Base-by-base conservation (phyloP, 2,329 filamentous ascomycete genomes). In the Colletotrichum sp. region DNA sequence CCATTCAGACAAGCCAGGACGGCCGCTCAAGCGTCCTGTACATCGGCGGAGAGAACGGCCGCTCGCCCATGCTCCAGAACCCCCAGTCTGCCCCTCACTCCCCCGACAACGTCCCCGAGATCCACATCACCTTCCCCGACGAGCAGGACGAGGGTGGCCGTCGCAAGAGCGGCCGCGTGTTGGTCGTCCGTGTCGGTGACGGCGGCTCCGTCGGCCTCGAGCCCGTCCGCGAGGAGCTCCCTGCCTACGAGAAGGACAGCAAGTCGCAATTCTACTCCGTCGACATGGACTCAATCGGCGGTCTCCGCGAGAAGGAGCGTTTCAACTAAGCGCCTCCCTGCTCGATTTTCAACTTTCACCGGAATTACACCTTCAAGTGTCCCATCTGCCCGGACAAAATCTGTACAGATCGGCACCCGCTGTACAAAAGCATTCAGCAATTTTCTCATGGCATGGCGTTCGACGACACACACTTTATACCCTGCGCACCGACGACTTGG, bases 51-150 rank as follows among this genome's bases (percentile, higher is more conserved):
- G 43, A 95, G 83, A 95, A 97, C 84, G 91, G 93, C 76, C 85
- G 89, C 81, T 74, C 72, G 57, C 91, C 91, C 77, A 92, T 97
- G 85, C 91, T 96, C 77, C 89, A 92, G 76, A 94, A 94, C 84
- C 93, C 94, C 36, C 88, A 90, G 74, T 93, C 92, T 76, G 93
- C 95, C 18, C 94, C 96, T 27, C 87, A 93, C 79, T 94, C 93
- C 59, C 93, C 94, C n/a, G 94, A 91, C 83, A 93, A 94, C 77
- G 90, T 98, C 33, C 97, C 97, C 24, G 94, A 98, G 86, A 99
- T 99, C 80, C 95, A 96, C 84, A 98, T 99, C 84, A 98, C 97
- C 43, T 98, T 99, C 87, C 97, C 97, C 18, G 95, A 97, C 79
- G 97, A 98, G 87, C 93, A 97, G 78, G 96, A 98, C 81, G 94